Conservation (phyloP, 108 stramenopile species). For the Cylindrotheca closterium region DNA sequence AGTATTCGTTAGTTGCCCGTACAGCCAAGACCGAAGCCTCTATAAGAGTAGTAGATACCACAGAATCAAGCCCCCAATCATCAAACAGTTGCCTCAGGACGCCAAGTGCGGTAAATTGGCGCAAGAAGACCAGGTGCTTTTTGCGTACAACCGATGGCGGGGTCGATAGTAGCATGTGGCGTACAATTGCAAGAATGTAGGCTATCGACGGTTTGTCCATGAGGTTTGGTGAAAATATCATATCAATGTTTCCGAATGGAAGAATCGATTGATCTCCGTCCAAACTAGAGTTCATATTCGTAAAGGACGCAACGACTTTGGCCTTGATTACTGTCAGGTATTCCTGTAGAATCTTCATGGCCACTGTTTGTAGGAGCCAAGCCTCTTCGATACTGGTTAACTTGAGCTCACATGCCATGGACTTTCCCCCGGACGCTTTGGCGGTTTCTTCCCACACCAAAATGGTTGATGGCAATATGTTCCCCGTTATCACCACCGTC, state of each 20-base stretch:
- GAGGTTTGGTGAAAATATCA: not conserved
- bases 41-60: too few relatives aligned
- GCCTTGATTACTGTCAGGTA: not conserved
- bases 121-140: not conserved
- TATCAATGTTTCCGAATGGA: not conserved
- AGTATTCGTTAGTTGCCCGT: not conserved
- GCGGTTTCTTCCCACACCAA: not conserved
- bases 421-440: not conserved
- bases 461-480: conserved; percentile 2
- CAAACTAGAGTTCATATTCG: too few relatives aligned
- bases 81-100: not conserved
- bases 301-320: too few relatives aligned
- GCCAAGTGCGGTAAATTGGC: not conserved
- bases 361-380: conserved; percentile 15
- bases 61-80: not conserved
- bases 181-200: not conserved
- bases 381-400: conserved; percentile 16
- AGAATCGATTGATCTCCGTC: too few relatives aligned
- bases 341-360: conserved; percentile 1
- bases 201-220: not conserved
- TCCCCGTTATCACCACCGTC: not conserved
- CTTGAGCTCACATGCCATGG: conserved; percentile 1
- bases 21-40: conserved; percentile 4
- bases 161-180: not conserved
- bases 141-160: not conserved